Conservation (phyloP, 2,329 filamentous ascomycete genomes). For the Aphanocladium album region DNA sequence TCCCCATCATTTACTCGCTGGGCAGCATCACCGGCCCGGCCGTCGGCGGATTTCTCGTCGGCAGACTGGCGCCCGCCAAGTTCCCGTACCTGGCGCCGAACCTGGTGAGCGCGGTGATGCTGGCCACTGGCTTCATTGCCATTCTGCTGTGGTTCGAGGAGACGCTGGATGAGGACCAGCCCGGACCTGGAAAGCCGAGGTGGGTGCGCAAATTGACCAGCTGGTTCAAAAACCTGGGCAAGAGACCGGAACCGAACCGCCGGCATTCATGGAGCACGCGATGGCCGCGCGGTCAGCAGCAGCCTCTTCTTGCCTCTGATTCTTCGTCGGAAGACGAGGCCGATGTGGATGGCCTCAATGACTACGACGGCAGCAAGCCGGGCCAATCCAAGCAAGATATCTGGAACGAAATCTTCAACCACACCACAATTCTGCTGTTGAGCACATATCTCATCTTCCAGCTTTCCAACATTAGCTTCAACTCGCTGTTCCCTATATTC, state of each 20-base stretch:
- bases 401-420: conserved; percentile 62
- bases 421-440: conserved; percentile 76
- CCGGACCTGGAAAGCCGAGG: conserved; percentile 25
- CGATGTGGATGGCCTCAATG: conserved; percentile 13
- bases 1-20: conserved; percentile 93
- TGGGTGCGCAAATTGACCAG: conserved; percentile 29
- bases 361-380: conserved; percentile 21
- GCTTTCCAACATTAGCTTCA: conserved; percentile 89
- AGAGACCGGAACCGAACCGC: conserved; percentile 15
- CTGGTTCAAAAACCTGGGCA: conserved; percentile 19
- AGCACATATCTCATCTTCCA: conserved; percentile 89
- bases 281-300: conserved; percentile 29
- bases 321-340: conserved; percentile 23
- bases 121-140: conserved; percentile 67
- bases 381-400: conserved; percentile 32
- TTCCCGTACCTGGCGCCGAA: conserved; percentile 88
- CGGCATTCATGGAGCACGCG: conserved; percentile 33
- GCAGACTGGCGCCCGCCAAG: conserved; percentile 49
- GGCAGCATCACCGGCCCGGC: conserved; percentile 91
- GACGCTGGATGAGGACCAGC: conserved; percentile 44
- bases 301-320: conserved; percentile 25
- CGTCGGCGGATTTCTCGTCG: conserved; percentile 79
- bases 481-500: conserved; percentile 92
- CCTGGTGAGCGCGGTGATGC: conserved; percentile 65
- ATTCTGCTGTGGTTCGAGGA: conserved; percentile 82